A percentile compares a stretch with the other conserved stretches of the same genome.
Evolutionary conservation across 306 rosid species (phyloP).

Genomic region (Acacia crassicarpa): DNA sequence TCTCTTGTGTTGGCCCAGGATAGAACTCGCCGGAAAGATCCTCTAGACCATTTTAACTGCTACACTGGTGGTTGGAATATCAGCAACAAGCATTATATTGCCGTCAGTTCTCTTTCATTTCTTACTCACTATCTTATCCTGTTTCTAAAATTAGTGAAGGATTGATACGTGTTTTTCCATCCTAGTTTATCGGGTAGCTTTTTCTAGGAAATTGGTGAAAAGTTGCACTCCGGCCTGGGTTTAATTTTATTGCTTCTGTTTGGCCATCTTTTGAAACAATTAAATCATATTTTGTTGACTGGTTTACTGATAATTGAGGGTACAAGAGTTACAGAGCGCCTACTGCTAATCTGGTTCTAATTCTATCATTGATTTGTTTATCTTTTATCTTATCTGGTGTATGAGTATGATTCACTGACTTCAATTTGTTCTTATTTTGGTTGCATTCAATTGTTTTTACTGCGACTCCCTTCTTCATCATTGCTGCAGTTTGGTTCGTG

Average conservation of each 20-base stretch:
- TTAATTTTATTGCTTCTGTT: background rate
- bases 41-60: constrained; percentile 45
- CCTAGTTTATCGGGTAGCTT: background rate
- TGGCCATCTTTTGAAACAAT: background rate
- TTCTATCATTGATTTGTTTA: too few species aligned
- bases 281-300: too few species aligned
- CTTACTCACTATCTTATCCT: background rate
- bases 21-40: constrained; percentile 72
- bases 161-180: background rate
- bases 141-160: background rate
- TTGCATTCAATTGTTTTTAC: too few species aligned
- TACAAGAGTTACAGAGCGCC: too few species aligned
- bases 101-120: constrained; percentile 44
- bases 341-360: too few species aligned
- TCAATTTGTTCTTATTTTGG: too few species aligned
- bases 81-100: constrained; percentile 62
- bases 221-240: background rate
- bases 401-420: too few species aligned
- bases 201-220: background rate
- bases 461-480: too few species aligned
- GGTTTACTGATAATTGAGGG: too few species aligned
- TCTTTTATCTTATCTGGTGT: too few species aligned
- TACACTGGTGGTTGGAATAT: constrained; percentile 95
- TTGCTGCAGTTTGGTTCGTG: too few species aligned
- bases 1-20: constrained; percentile 69